Evolutionary conservation across 306 rosid genomes (phyloP).

Genomic region (Casuarina equisetifolia): DNA sequence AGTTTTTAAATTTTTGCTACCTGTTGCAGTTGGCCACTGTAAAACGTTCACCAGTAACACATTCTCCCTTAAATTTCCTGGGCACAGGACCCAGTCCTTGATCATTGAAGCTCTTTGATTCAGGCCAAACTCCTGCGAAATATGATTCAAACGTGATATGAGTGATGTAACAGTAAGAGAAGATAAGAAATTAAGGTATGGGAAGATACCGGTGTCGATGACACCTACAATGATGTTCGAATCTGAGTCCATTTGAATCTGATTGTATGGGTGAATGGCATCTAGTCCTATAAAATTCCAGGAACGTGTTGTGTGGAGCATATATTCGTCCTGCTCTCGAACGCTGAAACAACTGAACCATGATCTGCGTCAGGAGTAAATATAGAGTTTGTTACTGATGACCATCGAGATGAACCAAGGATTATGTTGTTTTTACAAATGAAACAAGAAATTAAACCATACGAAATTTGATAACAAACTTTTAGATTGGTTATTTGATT

Average conservation of each 20-base stretch:
- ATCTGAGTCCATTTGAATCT: slow-evolving; percentile 27
- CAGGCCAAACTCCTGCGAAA: slow-evolving; percentile 68
- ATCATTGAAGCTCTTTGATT: slow-evolving; percentile 67
- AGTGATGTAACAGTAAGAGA: neutral
- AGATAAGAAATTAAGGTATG: neutral
- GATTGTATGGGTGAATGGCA: slow-evolving; percentile 27
- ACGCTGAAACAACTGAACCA: slow-evolving; percentile 50
- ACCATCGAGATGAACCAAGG: neutral
- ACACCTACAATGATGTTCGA: slow-evolving; percentile 65
- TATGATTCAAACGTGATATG: slow-evolving; percentile 1
- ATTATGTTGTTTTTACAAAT: no score
- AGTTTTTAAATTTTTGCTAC: slow-evolving; percentile 31
- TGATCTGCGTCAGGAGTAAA: slow-evolving; percentile 41
- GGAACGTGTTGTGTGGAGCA: slow-evolving; percentile 62
- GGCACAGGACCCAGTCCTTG: slow-evolving; percentile 70
- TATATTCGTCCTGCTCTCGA: slow-evolving; percentile 62
- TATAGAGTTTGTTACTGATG: neutral
- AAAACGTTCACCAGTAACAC: slow-evolving; percentile 58
- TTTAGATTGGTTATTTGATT: neutral
- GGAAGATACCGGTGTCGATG: slow-evolving; percentile 57
- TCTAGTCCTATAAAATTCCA: slow-evolving; percentile 66
- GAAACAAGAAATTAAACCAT: no score
- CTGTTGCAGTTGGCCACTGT: slow-evolving; percentile 66
- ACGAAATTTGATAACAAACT: no score
- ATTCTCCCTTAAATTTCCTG: slow-evolving; percentile 58